These are phyloP conservation scores for Pisolithus thermaeus DNA, from an alignment of 1,284 basidiomycete species.

Conservation along the genomic window DNA sequence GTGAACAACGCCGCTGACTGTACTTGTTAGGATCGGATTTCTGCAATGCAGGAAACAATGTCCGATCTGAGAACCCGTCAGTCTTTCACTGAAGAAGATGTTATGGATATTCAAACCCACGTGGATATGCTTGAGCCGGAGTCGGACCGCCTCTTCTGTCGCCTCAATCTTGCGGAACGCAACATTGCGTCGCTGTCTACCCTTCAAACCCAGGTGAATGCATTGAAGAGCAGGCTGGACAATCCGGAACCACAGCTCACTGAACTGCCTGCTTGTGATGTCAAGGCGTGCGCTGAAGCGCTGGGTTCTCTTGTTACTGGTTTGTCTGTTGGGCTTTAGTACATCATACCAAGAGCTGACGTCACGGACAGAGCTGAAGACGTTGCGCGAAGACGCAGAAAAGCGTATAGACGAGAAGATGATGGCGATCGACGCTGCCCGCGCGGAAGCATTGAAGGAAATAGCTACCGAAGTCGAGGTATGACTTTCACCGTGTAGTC, in stretches of 20 bases:
- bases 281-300: conserved; percentile 24
- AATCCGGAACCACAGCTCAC: conserved; percentile 7
- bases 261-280: conserved; percentile 18
- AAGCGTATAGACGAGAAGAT: conserved; percentile 29
- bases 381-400: conserved; percentile 28
- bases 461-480: conserved; percentile 20
- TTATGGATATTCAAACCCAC: conserved; percentile 39
- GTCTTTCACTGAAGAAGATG: conserved; percentile 25
- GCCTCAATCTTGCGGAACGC: conserved; percentile 23
- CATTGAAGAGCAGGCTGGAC: conserved; percentile 29
- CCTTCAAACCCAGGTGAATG: conserved; percentile 36
- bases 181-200: conserved; percentile 32
- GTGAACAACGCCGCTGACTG: conserved; percentile 1
- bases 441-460: conserved; percentile 24
- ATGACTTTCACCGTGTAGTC: neutral
- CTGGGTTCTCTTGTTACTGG: conserved; percentile 27
- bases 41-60: conserved; percentile 16
- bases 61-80: conserved; percentile 21
- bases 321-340: conserved; percentile 10
- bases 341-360: conserved; percentile 8
- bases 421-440: conserved; percentile 22
- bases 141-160: conserved; percentile 28
- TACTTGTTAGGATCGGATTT: conserved; percentile 20
- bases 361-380: conserved; percentile 26
- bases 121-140: conserved; percentile 35